Evolutionary conservation across 2,329 filamentous ascomycete genomes (phyloP).

Genomic region (Endoconidiophora laricicola): DNA sequence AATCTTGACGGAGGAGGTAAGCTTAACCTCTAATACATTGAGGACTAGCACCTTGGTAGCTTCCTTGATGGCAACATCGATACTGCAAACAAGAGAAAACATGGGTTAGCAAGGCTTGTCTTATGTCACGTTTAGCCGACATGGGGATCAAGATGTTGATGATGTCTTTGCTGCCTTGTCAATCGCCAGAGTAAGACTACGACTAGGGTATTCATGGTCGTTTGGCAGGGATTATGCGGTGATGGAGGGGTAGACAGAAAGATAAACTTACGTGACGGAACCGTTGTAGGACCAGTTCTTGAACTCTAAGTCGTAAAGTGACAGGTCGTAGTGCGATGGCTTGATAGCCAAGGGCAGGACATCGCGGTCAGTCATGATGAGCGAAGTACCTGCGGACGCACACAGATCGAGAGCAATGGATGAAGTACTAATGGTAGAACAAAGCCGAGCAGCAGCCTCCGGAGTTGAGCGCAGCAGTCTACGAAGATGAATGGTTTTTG

Average conservation of each 20-base stretch:
- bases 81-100: slow-evolving; percentile 28
- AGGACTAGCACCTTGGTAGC: slow-evolving; percentile 61
- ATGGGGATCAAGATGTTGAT: too few species aligned
- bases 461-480: slow-evolving; percentile 6
- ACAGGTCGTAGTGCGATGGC: slow-evolving; percentile 72
- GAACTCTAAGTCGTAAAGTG: slow-evolving; percentile 69
- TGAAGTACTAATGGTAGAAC: slow-evolving; percentile 17
- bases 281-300: slow-evolving; percentile 63
- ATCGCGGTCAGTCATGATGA: slow-evolving; percentile 41
- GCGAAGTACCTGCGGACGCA: slow-evolving; percentile 13
- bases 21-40: slow-evolving; percentile 71
- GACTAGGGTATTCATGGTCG: background rate
- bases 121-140: background rate
- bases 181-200: too few species aligned
- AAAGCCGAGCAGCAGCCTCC: slow-evolving; percentile 12
- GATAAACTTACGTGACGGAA: slow-evolving; percentile 39
- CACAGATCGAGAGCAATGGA: slow-evolving; percentile 15
- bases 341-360: slow-evolving; percentile 50
- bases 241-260: background rate
- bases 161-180: too few species aligned
- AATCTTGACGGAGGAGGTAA: slow-evolving; percentile 45
- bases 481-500: background rate
- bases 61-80: slow-evolving; percentile 56
- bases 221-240: background rate
- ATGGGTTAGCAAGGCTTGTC: background rate